Conservation (phyloP, 192 early-diverging fungal species). For the Gonapodya sp. region DNA sequence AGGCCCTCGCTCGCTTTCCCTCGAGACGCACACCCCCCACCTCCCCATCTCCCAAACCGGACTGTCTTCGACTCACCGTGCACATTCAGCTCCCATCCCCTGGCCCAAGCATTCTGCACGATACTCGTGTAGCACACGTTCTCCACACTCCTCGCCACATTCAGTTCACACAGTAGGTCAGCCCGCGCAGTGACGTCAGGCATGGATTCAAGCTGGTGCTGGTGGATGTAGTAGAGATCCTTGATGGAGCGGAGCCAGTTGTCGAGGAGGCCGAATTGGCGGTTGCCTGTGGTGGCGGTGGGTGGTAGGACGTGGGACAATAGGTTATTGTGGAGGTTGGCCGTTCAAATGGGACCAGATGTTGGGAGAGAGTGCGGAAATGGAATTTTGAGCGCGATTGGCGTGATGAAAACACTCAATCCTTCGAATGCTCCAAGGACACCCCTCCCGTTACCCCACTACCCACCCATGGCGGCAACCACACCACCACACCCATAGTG, state of each 20-base stretch:
- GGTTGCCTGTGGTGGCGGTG: slow-evolving; percentile 20
- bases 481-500: slow-evolving; percentile 42
- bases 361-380: too few relatives aligned
- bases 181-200: slow-evolving; percentile 17
- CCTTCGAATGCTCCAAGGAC: slow-evolving; percentile 12
- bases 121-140: slow-evolving; percentile 65
- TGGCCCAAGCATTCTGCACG: slow-evolving; percentile 73
- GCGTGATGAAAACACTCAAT: too few relatives aligned
- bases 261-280: slow-evolving; percentile 70
- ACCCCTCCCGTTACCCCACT: neutral
- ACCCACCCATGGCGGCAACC: slow-evolving; percentile 20
- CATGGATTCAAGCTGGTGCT: slow-evolving; percentile 33
- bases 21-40: neutral
- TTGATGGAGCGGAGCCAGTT: slow-evolving; percentile 85
- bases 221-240: slow-evolving; percentile 61
- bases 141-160: slow-evolving; percentile 60
- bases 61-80: neutral
- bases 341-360: too few relatives aligned
- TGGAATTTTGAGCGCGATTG: too few relatives aligned
- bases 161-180: slow-evolving; percentile 47
- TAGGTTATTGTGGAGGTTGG: too few relatives aligned
- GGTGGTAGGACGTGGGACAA: too few relatives aligned
- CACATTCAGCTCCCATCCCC: slow-evolving; percentile 51
- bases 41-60: neutral
- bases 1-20: neutral